A percentile compares a stretch with the other conserved stretches of the same genome.
These are phyloP conservation scores for Agrostemma githago DNA, from an alignment of 148 eudicot species.

Conservation along the genomic window DNA sequence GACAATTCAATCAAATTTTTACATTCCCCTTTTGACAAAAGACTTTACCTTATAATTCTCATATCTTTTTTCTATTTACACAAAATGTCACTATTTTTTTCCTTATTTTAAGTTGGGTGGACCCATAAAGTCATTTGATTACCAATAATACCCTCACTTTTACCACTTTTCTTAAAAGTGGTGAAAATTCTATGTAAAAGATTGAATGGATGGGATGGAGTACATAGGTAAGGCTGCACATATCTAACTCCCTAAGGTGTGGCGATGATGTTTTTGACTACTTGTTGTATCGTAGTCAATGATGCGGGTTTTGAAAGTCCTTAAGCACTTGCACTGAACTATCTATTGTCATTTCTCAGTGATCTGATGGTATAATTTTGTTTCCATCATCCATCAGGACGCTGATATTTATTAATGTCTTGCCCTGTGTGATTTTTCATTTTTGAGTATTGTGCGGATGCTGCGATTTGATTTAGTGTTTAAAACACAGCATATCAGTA, in stretches of 20 bases:
- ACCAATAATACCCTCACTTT: no score
- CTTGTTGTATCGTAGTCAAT: background rate
- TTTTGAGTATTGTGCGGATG: background rate
- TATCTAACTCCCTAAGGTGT: background rate
- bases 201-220: no score
- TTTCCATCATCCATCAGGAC: background rate
- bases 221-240: background rate
- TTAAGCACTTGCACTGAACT: background rate
- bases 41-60: no score
- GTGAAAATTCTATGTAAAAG: no score
- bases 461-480: background rate
- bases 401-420: background rate
- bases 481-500: conserved; percentile 43
- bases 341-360: background rate
- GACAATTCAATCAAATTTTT: no score
- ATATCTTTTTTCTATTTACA: no score
- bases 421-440: background rate
- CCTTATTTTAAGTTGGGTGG: no score
- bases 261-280: background rate
- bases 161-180: no score
- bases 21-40: no score
- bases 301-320: background rate
- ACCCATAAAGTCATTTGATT: no score
- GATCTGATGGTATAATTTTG: background rate
- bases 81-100: no score